These are phyloP conservation scores for Elongisporangium prolatum DNA, from an alignment of 352 stramenopile species.

Conservation along the genomic window DNA sequence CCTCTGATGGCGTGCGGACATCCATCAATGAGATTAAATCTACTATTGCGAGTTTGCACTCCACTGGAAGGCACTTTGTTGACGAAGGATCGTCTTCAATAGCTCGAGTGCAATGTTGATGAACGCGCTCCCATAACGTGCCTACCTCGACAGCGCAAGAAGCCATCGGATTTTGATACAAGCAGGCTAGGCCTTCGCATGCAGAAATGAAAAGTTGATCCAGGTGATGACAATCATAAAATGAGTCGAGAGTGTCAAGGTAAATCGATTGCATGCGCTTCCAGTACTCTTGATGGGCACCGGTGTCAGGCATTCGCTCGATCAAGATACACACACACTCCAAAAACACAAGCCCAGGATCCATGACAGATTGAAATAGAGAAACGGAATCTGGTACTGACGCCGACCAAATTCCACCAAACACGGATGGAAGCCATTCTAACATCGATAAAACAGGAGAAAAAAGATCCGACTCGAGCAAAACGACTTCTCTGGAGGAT, in stretches of 20 bases:
- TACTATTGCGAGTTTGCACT: background rate
- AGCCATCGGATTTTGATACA: constrained; percentile 26
- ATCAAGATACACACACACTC: background rate
- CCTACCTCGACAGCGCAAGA: background rate
- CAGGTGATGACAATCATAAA: constrained; percentile 31
- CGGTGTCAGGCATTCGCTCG: background rate
- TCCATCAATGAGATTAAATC: background rate
- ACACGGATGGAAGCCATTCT: constrained; percentile 44
- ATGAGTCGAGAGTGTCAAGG: constrained; percentile 14
- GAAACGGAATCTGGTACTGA: background rate
- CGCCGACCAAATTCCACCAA: constrained; percentile 3
- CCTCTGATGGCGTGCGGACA: background rate
- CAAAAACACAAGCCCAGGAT: background rate
- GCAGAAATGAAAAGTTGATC: constrained; percentile 32
- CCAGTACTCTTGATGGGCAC: background rate
- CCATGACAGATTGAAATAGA: background rate
- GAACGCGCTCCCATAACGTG: background rate
- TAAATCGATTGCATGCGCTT: background rate
- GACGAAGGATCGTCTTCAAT: background rate
- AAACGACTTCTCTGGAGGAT: background rate
- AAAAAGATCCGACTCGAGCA: constrained; percentile 9
- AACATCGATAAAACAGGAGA: constrained; percentile 25
- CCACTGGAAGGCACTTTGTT: background rate
- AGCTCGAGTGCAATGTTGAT: background rate
- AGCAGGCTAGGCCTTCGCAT: constrained; percentile 38